Evolutionary conservation across 2,329 filamentous ascomycete genomes (phyloP), one percentile per base, ranked within the genome.

Genomic region (Biscogniauxia sp.): DNA sequence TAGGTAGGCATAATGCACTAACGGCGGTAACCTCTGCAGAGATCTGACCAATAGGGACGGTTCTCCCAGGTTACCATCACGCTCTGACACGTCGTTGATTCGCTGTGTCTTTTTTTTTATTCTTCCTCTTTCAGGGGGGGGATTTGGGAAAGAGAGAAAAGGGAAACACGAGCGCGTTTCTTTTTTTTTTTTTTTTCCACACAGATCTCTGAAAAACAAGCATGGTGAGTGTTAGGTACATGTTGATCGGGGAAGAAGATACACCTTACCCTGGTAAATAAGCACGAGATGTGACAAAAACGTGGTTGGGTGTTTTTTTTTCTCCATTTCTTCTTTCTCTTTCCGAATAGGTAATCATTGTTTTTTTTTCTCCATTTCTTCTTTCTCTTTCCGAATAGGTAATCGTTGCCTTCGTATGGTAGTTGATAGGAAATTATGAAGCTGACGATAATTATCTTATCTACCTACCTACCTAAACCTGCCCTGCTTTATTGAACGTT

Each of bases 101-200:
- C 65, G 69, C 65, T 54, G 56, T 55, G 54, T 17, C 17, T 5
- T 68, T 32, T 13, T 32, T 32, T 32, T 32, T 32, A 2, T 7
- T 32, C 28, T 32, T 13, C 11, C 28, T 32, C 28, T 32, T 32
- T 7, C 28, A 32, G 28, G 3, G 6, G 28, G 28, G 28, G 11
- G 9, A n/a, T n/a, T n/a, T 8, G 28, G 6, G 28, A 32, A 32
- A 32, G 28, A 32, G 28, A 32, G 11, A 32, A 7, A 32, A 13
- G 69, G 63, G 69, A 69, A n/a, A 64, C 63, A 61, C 41, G 57
- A 61, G 59, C 70, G 70, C 69, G 70, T 70, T 67, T 70, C 69
- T 68, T 32, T 32, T 65, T n/a, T 68, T 32, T 32, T 65, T 70
- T 67, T 70, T 68, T 68, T 32, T 32, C 64, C 64, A 62, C 64